phyloP scores from a whole-genome alignment of 1,284 basidiomycete species.

The Tremellales sp. region DNA sequence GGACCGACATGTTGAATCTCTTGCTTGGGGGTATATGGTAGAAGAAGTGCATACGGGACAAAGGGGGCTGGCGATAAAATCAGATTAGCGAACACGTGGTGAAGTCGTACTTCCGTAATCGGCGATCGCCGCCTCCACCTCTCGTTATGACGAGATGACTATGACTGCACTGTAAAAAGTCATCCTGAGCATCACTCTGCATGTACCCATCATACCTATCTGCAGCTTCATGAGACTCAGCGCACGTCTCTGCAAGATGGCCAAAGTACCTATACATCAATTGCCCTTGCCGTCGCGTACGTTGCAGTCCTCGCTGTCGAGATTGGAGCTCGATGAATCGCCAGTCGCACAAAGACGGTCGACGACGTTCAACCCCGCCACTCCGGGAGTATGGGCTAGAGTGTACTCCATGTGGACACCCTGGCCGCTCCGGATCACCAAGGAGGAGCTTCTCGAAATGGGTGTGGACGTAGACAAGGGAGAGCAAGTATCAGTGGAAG shows the following conservation, averaged over 20 bases:
- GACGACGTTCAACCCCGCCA: conserved; percentile 53
- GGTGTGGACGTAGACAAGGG: conserved; percentile 56
- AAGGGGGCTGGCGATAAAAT: too few relatives aligned
- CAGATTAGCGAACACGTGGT: too few relatives aligned
- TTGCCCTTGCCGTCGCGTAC: conserved; percentile 33
- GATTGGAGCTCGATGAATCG: conserved; percentile 40
- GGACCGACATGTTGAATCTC: conserved; percentile 30
- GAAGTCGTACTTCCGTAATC: background rate
- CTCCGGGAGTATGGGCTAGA: conserved; percentile 60
- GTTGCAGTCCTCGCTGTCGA: conserved; percentile 29
- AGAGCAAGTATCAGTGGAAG: conserved; percentile 52
- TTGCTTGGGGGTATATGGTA: too few relatives aligned
- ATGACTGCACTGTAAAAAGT: too few relatives aligned
- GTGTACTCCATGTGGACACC: conserved; percentile 74
- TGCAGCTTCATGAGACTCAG: conserved; percentile 6
- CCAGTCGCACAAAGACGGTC: conserved; percentile 71
- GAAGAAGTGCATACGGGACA: too few relatives aligned
- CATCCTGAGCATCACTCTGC: too few relatives aligned
- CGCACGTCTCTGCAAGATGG: conserved; percentile 9
- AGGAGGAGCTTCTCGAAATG: conserved; percentile 58
- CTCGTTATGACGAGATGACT: background rate
- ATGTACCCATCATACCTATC: background rate
- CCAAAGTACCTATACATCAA: conserved; percentile 24
- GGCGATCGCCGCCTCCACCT: background rate
- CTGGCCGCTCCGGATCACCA: conserved; percentile 77